phyloP scores from a whole-genome alignment of 108 stramenopile genomes.

The Nitzschia sp. region DNA sequence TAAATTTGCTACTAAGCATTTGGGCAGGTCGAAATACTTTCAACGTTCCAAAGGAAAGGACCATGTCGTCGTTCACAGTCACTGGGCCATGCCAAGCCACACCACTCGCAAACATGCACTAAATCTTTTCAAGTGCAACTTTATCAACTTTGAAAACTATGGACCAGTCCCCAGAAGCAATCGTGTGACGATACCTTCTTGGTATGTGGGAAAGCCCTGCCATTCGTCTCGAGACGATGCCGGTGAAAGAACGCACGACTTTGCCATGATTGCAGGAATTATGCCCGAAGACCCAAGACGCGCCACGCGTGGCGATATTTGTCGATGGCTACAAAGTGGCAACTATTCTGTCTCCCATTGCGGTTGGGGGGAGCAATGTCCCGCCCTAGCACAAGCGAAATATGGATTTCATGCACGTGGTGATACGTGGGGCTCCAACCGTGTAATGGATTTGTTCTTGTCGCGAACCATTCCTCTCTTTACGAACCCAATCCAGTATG shows the following conservation, averaged over 20 bases:
- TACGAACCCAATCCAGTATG: conserved; percentile 5
- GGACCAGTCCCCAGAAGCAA: not conserved
- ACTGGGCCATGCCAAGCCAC: not conserved
- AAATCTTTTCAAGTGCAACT: conserved; percentile 2
- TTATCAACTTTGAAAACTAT: conserved; percentile 13
- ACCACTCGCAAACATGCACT: not conserved
- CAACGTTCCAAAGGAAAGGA: conserved; percentile 17
- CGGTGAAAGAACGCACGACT: conserved; percentile 2
- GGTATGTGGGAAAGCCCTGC: not conserved
- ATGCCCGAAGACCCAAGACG: not conserved
- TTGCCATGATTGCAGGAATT: conserved; percentile 21
- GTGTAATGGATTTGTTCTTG: conserved; percentile 5
- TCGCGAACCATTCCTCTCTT: not conserved
- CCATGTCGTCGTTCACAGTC: conserved; percentile 8
- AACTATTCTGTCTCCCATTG: not conserved
- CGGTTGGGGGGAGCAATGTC: conserved; percentile 8
- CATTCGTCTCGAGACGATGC: not conserved
- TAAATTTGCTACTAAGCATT: not conserved
- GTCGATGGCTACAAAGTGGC: conserved; percentile 6
- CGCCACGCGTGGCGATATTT: conserved; percentile 5
- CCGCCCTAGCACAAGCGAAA: conserved; percentile 6
- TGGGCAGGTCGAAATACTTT: conserved; percentile 1
- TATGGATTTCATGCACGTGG: conserved; percentile 21
- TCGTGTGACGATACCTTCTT: not conserved
- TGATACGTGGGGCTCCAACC: conserved; percentile 2